Evolutionary conservation across 2,329 filamentous ascomycete genomes (phyloP), one percentile per base, ranked within the genome.

Genomic region (Clonostachys rosea): DNA sequence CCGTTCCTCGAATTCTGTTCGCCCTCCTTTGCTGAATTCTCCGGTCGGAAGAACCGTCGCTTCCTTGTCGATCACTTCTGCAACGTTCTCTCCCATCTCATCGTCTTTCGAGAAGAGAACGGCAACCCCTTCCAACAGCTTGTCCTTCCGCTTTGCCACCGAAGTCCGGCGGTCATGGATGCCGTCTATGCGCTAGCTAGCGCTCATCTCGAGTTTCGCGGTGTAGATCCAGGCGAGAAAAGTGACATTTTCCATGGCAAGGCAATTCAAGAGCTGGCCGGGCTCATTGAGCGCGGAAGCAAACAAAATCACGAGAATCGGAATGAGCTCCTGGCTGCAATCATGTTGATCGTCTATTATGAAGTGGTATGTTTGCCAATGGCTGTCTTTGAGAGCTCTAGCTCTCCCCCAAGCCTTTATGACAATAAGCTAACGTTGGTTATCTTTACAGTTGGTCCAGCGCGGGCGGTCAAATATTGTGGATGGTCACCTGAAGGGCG

Each of bases 101-200:
- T 85, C 40, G 81, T 84, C 17, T 79, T 84, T 53, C 72, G 79
- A 34, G 81, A 84, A 58, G 80, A 84, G 52, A 70, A 71, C 5
- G 79, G 78, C 17, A 84, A 84, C 50, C 79, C 81, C 0, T 84
- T 84, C 55, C 78, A 81, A 53, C 78, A 83, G 54, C 67, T 84
- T 13, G 76, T 84, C 9, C 64, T 84, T n/a, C 81, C 81, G 3
- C 66, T 85, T 37, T 79, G 78, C 4, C 69, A 75, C 43, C 68
- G 60, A 40, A 81, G 78, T 56, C 68, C 69, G 1, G 75, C 79
- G 2, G 75, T 96, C 5, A 87, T 88, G 63, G 89, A 94, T 59
- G 89, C 91, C 10, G 86, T 96, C 50, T 91, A 89, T 49, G 90
- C 91, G 1, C 71, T 96, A 8, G 82, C 89, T 1, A 88, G 87